Evolutionary conservation across 2,329 filamentous ascomycete species (phyloP).

Genomic region (Paecilomyces dactylethromorphus): DNA sequence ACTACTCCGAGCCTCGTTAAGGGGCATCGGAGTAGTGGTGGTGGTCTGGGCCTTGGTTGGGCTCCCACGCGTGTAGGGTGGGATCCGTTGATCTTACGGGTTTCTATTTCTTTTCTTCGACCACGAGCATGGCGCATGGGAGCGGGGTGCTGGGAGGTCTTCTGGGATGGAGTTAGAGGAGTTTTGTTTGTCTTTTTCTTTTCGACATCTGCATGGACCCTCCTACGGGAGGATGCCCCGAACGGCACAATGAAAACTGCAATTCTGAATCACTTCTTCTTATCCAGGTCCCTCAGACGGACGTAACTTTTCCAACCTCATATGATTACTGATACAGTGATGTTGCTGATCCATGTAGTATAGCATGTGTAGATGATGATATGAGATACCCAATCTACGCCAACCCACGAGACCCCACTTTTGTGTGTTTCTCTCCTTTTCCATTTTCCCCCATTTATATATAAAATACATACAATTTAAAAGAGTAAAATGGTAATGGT

Average conservation of each 20-base stretch:
- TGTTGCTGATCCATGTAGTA: neutral
- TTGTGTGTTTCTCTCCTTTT: neutral
- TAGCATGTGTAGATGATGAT: neutral
- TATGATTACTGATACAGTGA: neutral
- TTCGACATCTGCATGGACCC: neutral
- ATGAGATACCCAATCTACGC: neutral
- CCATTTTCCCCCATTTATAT: neutral
- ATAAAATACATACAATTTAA: neutral
- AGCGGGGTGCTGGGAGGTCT: constrained; percentile 1
- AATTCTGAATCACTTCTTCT: neutral
- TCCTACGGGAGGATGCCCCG: neutral
- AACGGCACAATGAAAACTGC: neutral
- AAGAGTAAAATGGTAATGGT: neutral
- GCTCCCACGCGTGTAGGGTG: neutral
- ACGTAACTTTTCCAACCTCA: neutral
- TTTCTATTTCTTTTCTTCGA: constrained; percentile 6
- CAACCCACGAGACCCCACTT: neutral
- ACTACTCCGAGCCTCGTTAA: constrained; percentile 53
- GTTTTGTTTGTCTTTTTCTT: neutral
- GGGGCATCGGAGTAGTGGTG: neutral
- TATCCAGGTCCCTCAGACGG: neutral
- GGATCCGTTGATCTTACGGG: neutral
- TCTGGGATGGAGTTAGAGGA: neutral
- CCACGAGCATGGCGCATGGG: constrained; percentile 19
- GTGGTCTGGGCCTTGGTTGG: neutral